Conservation (phyloP, 106 monocot species). For the Dendrobium nobile region DNA sequence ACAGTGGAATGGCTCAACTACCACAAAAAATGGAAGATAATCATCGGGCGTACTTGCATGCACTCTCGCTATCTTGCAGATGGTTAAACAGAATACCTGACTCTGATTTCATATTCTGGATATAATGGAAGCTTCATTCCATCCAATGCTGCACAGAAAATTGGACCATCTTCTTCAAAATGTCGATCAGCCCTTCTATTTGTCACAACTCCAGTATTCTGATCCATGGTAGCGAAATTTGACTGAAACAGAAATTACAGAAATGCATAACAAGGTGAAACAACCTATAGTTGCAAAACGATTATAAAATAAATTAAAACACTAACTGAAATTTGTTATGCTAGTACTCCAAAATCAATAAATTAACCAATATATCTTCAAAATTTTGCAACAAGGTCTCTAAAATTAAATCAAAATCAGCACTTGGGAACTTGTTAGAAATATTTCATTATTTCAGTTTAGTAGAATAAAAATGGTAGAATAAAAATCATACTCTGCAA, state of each 20-base stretch:
- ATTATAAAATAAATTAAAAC: neutral
- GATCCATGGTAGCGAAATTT: slow-evolving; percentile 92
- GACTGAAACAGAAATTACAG: slow-evolving; percentile 40
- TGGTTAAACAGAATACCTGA: slow-evolving; percentile 42
- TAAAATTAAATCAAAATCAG: neutral
- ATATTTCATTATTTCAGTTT: no score
- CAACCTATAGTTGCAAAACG: neutral
- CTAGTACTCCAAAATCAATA: neutral
- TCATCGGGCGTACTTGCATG: neutral
- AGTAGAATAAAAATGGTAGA: no score
- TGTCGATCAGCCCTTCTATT: slow-evolving; percentile 94
- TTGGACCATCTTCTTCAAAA: slow-evolving; percentile 96
- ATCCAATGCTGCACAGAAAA: slow-evolving; percentile 87
- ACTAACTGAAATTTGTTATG: neutral
- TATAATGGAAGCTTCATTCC: slow-evolving; percentile 90
- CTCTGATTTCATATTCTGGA: slow-evolving; percentile 91
- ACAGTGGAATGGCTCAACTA: neutral
- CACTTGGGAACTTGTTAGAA: neutral
- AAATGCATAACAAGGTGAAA: neutral
- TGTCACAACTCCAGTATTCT: slow-evolving; percentile 65
- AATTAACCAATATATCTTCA: neutral
- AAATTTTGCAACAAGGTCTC: neutral
- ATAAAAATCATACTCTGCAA: no score
- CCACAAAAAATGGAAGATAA: neutral
- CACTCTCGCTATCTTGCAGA: neutral